Evolutionary conservation across 768 basidiomycete species (phyloP), one percentile per base, ranked within the genome.

Genomic region (Mycena kentingensis): DNA sequence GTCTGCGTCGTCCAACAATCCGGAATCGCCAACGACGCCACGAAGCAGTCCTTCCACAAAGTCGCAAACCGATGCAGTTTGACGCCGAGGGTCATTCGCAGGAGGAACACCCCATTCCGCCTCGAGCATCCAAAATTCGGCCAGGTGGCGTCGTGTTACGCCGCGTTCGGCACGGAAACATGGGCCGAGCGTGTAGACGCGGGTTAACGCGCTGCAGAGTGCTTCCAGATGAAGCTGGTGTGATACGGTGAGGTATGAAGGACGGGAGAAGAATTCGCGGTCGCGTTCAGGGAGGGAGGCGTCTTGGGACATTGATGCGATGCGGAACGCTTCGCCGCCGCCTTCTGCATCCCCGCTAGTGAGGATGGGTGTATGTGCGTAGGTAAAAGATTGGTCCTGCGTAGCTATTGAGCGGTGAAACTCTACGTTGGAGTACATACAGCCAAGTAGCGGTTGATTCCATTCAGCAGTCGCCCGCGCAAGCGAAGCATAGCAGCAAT

Each of bases 101-200:
- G 54, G 53, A 18, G 48, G 8, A 57, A 43, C 65, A 36, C 51
- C 26, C 80, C 92, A 87, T 66, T 99, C 97, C 0, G 91, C 95
- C 71, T 99, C 97, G 48, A 98, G 82, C 97, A 99, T 99, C 90
- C 93, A 98, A 69, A 99, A 99, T 68, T 99, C 97, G 45, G 92
- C 85, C 12, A 99, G 80, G 66, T 99, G 97, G n/a, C 96, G 78
- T 27, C 83, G 82, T 2, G 96, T 98, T 60, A 87, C 79, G 3
- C 87, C 90, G 5, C 83, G 83, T 65, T 99, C 97, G 19, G 97
- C 96, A 15, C 97, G 88, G 71, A 99, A 99, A 58, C 89, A 88
- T 0, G 97, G 95, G 0, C 90, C 87, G 21, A 99, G 81, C 1
- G 95, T 95, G 73, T 94, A 99, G 1, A 91, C 89, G 18, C 95